Conservation (phyloP, 768 basidiomycete genomes). For the Brasilioporus rufonigricans region DNA sequence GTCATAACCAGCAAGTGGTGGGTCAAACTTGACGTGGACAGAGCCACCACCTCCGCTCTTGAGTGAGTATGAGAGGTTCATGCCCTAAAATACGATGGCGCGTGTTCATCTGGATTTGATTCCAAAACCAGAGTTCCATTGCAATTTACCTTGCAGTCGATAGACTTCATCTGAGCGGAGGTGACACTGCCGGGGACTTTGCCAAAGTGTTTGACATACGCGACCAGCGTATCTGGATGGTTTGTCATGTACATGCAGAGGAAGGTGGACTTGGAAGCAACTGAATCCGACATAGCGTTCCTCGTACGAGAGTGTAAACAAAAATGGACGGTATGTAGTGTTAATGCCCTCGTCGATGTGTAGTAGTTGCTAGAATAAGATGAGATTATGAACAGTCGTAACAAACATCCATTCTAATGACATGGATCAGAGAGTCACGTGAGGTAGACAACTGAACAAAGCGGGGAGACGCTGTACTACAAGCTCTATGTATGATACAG, state of each 20-base stretch:
- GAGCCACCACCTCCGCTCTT: conserved; percentile 44
- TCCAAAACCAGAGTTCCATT: background rate
- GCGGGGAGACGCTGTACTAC: too few species aligned
- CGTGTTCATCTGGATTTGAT: background rate
- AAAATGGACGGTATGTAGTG: background rate
- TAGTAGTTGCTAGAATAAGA: background rate
- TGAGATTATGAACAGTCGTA: too few species aligned
- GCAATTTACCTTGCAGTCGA: conserved; percentile 57
- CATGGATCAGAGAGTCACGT: too few species aligned
- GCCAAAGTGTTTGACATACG: conserved; percentile 77
- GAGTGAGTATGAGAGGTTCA: conserved; percentile 64
- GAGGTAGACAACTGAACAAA: too few species aligned
- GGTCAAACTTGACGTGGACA: conserved; percentile 60
- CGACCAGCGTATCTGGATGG: conserved; percentile 82
- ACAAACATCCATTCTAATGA: too few species aligned
- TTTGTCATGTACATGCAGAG: conserved; percentile 82
- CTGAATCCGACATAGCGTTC: conserved; percentile 59
- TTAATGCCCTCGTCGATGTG: background rate
- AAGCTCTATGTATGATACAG: too few species aligned
- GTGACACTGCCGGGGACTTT: conserved; percentile 53
- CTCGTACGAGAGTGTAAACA: background rate
- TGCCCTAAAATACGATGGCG: conserved; percentile 43
- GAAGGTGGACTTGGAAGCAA: conserved; percentile 72
- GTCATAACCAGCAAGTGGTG: conserved; percentile 44
- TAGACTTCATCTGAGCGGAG: conserved; percentile 68